A percentile compares a stretch with the other conserved stretches of the same genome.
Conservation (phyloP, 108 stramenopile genomes). For the Nitzschia putrida region DNA sequence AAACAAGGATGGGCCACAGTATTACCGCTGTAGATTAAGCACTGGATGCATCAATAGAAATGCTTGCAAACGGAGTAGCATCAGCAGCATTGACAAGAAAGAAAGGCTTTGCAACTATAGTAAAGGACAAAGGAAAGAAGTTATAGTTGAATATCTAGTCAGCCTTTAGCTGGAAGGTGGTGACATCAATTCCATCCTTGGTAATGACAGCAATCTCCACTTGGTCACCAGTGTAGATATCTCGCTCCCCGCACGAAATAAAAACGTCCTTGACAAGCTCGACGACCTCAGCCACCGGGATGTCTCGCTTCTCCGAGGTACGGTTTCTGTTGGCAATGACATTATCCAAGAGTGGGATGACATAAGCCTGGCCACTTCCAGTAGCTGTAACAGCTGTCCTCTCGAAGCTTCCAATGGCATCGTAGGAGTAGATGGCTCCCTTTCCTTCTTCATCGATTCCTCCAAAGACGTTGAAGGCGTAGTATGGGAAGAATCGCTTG, state of each 20-base stretch:
- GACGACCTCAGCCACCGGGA: constrained; percentile 86
- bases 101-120: too few species aligned
- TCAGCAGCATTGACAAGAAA: too few species aligned
- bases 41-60: too few species aligned
- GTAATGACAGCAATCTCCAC: constrained; percentile 94
- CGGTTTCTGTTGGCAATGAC: constrained; percentile 93
- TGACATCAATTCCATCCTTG: constrained; percentile 75
- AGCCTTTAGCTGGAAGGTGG: constrained; percentile 86
- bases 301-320: constrained; percentile 79
- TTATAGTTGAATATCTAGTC: constrained; percentile 61
- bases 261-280: constrained; percentile 96
- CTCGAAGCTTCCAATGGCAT: constrained; percentile 96
- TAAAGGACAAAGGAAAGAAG: too few species aligned
- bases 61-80: too few species aligned
- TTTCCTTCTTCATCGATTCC: constrained; percentile 96
- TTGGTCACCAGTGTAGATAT: constrained; percentile 97
- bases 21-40: too few species aligned
- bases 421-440: constrained; percentile 96
- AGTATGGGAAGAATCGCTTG: constrained; percentile 99
- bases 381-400: constrained; percentile 84
- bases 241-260: constrained; percentile 93
- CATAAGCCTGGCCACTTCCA: constrained; percentile 88
- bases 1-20: too few species aligned
- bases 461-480: constrained; percentile 96
- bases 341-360: constrained; percentile 95